These are phyloP conservation scores for Candida nonsorbophila DNA, from an alignment of 805 yeast species.

Conservation along the genomic window DNA sequence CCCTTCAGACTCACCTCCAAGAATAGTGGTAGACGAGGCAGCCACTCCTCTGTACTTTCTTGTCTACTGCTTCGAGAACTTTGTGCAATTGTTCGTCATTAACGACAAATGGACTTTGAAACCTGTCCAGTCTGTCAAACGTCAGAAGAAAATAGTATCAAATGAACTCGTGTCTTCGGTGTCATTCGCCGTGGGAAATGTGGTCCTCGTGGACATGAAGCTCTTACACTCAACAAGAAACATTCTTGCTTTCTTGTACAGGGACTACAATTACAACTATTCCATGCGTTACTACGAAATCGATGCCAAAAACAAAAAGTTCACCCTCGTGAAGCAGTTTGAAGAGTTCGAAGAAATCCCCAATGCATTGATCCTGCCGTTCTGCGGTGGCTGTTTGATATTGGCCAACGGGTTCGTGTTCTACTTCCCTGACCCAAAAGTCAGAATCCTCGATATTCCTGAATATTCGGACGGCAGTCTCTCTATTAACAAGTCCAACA, in stretches of 20 bases:
- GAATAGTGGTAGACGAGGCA: constrained; percentile 10
- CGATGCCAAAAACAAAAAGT: constrained; percentile 2
- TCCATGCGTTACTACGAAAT: constrained; percentile 26
- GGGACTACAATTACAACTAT: constrained; percentile 28
- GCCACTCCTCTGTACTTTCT: constrained; percentile 9
- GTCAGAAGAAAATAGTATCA: constrained; percentile 4
- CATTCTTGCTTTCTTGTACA: constrained; percentile 22
- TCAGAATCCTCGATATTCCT: constrained; percentile 6
- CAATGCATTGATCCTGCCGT: constrained; percentile 15
- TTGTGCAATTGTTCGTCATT: constrained; percentile 10
- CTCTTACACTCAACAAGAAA: constrained; percentile 3
- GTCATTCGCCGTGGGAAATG: constrained; percentile 8
- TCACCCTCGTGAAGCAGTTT: constrained; percentile 16
- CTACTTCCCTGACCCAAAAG: constrained; percentile 20
- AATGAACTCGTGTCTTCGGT: constrained; percentile 6
- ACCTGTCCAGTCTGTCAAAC: no score
- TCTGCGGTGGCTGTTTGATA: constrained; percentile 22
- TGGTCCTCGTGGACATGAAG: constrained; percentile 7
- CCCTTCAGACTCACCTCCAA: constrained; percentile 16
- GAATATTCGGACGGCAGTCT: constrained; percentile 5
- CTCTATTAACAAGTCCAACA: constrained; percentile 9
- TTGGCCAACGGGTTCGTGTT: constrained; percentile 19
- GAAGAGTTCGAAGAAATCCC: constrained; percentile 27
- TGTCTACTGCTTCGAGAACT: constrained; percentile 16
- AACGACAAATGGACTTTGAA: constrained; percentile 8